Conservation (phyloP, 441 rosid species). For the Gossypium trilobum region DNA sequence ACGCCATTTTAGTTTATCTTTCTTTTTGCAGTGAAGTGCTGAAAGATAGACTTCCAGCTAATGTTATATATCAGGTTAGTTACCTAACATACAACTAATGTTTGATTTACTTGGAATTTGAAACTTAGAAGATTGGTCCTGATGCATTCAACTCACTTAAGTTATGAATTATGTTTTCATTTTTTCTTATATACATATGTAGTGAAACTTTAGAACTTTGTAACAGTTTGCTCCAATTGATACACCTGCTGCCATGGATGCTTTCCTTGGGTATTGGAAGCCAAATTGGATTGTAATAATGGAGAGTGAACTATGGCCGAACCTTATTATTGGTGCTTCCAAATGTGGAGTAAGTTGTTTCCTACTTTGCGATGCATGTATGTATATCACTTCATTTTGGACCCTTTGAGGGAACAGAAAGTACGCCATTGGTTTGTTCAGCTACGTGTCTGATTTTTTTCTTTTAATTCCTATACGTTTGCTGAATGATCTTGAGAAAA, state of each 20-base stretch:
- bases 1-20: background rate
- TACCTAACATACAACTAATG: background rate
- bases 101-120: slow-evolving; percentile 1
- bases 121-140: background rate
- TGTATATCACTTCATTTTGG: background rate
- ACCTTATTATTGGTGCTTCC: slow-evolving; percentile 67
- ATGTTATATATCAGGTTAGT: slow-evolving; percentile 69
- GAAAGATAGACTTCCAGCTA: slow-evolving; percentile 47
- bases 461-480: background rate
- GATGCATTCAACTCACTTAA: background rate
- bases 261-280: slow-evolving; percentile 72
- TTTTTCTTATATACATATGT: background rate
- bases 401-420: slow-evolving; percentile 7
- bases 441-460: no score
- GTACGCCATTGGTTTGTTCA: background rate
- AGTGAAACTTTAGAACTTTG: slow-evolving; percentile 21
- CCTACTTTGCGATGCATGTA: background rate
- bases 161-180: background rate
- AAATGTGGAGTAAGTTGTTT: slow-evolving; percentile 49
- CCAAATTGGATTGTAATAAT: slow-evolving; percentile 60
- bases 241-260: slow-evolving; percentile 59
- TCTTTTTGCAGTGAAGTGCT: slow-evolving; percentile 56
- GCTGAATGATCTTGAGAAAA: background rate
- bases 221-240: slow-evolving; percentile 79
- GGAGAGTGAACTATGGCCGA: slow-evolving; percentile 95